phyloP scores from a whole-genome alignment of 73 alveolate species.

The Paramecium octaurelia region DNA sequence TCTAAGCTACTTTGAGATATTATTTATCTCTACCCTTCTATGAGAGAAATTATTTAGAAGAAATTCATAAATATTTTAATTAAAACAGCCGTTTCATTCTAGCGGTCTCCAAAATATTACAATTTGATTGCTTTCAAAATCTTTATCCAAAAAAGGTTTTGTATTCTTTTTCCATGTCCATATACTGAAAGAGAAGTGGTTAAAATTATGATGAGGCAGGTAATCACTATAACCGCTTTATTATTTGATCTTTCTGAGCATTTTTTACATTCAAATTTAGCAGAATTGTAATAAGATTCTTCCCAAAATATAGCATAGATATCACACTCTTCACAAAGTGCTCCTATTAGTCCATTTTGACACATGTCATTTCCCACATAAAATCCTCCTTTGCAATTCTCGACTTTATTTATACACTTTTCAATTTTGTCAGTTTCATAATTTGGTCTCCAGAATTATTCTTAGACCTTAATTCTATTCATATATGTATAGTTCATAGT shows the following conservation, averaged over 20 bases:
- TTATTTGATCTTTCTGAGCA: constrained; percentile 13
- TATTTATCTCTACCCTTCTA: not conserved
- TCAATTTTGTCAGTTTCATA: not conserved
- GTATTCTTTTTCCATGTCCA: not conserved
- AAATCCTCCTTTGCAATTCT: constrained; percentile 38
- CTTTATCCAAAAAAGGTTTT: too few relatives aligned
- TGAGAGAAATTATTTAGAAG: not conserved
- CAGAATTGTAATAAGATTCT: not conserved
- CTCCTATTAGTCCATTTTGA: constrained; percentile 2
- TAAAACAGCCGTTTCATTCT: not conserved
- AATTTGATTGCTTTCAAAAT: not conserved
- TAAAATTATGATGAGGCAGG: not conserved
- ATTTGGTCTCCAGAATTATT: constrained; percentile 42
- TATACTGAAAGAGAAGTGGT: not conserved
- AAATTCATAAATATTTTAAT: not conserved
- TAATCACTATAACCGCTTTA: not conserved
- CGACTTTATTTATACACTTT: not conserved
- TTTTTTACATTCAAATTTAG: not conserved
- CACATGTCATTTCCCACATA: constrained; percentile 46
- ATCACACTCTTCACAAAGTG: constrained; percentile 64
- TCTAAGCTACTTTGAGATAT: not conserved
- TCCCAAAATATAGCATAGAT: constrained; percentile 33
- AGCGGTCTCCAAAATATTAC: not conserved
- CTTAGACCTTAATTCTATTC: not conserved
- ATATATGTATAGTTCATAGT: not conserved